These are phyloP conservation scores for Coniochaeta hoffmannii DNA, from an alignment of 2,329 filamentous ascomycete species.

Conservation along the genomic window DNA sequence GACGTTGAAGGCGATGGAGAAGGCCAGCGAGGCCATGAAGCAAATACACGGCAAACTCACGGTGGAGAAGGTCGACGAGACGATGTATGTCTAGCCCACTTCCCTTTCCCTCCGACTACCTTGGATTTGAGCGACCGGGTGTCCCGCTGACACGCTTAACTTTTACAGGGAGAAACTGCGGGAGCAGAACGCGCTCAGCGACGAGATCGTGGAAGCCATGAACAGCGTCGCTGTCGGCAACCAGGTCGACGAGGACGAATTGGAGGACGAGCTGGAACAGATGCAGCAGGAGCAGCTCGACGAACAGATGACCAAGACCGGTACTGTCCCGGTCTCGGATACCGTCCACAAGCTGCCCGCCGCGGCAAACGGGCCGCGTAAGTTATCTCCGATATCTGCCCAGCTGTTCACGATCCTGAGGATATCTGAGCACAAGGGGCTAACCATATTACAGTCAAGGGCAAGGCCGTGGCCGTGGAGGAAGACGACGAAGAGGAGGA, in stretches of 20 bases:
- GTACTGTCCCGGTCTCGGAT: constrained; percentile 74
- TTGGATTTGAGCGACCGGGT: neutral
- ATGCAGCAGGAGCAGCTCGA: constrained; percentile 91
- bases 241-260: constrained; percentile 73
- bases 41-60: constrained; percentile 85
- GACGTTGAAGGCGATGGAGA: constrained; percentile 90
- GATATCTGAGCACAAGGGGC: constrained; percentile 6
- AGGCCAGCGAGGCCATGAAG: constrained; percentile 84
- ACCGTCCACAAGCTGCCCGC: constrained; percentile 70
- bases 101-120: neutral
- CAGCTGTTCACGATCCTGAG: constrained; percentile 5
- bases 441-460: constrained; percentile 34
- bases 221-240: constrained; percentile 61
- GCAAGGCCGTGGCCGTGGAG: constrained; percentile 44
- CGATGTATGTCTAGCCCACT: constrained; percentile 63
- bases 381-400: constrained; percentile 29
- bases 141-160: constrained; percentile 21
- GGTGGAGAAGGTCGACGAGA: constrained; percentile 89
- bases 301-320: constrained; percentile 87
- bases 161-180: constrained; percentile 70
- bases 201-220: constrained; percentile 86
- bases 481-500: constrained; percentile 97
- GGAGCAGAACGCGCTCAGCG: constrained; percentile 86
- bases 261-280: constrained; percentile 77
- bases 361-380: constrained; percentile 68